Evolutionary conservation across 192 early-diverging fungal genomes (phyloP).

Genomic region (Coemansia sp.): DNA sequence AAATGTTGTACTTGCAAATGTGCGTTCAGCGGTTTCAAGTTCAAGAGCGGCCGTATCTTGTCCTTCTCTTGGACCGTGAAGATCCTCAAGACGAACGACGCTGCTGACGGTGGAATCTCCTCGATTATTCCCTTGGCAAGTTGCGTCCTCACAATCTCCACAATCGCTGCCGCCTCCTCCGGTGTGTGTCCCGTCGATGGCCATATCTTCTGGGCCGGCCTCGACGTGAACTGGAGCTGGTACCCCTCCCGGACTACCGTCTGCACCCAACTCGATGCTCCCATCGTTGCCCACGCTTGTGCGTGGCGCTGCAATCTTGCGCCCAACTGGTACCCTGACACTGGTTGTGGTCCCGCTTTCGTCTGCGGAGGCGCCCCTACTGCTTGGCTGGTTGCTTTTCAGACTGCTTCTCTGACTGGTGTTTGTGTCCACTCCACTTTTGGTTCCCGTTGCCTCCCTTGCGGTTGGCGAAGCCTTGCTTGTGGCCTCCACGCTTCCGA

Average conservation of each 20-base stretch:
- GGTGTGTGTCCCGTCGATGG: not conserved
- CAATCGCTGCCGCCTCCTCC: not conserved
- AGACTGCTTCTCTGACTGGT: too few relatives aligned
- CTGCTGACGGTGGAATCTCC: not conserved
- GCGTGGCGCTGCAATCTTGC: too few relatives aligned
- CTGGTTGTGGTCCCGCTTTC: too few relatives aligned
- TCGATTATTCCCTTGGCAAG: not conserved
- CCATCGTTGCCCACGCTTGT: too few relatives aligned
- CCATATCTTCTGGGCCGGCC: not conserved
- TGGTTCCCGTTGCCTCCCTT: too few relatives aligned
- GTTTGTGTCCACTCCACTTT: too few relatives aligned
- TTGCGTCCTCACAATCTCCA: not conserved
- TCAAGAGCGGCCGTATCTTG: not conserved
- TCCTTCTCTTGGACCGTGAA: slow-evolving; percentile 1
- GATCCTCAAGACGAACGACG: not conserved
- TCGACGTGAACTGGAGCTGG: not conserved
- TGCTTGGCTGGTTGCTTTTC: too few relatives aligned
- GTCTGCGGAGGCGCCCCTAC: too few relatives aligned
- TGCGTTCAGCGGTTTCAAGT: not conserved
- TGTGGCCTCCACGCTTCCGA: too few relatives aligned
- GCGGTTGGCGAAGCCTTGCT: too few relatives aligned
- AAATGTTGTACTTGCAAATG: slow-evolving; percentile 2
- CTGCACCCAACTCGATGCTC: not conserved
- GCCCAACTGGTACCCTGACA: too few relatives aligned
- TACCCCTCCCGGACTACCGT: not conserved